These are phyloP conservation scores for Globisporangium barbulae DNA, from an alignment of 352 stramenopile genomes.

Conservation along the genomic window DNA sequence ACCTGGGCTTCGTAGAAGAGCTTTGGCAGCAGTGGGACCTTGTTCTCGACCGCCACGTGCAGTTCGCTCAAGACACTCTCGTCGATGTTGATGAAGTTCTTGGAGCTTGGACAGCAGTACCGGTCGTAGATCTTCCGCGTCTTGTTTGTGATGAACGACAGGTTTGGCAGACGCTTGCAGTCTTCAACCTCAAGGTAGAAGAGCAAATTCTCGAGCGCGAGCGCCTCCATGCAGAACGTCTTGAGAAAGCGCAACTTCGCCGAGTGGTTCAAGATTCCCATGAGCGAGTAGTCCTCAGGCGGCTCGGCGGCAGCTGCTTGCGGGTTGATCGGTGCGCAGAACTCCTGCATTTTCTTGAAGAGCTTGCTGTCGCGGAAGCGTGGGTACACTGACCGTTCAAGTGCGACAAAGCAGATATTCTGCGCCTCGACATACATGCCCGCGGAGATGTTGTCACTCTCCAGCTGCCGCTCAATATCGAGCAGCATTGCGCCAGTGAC, in stretches of 20 bases:
- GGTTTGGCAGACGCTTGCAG: constrained; percentile 77
- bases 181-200: constrained; percentile 86
- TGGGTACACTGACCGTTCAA: constrained; percentile 74
- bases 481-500: constrained; percentile 64
- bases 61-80: constrained; percentile 37
- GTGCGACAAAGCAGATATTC: constrained; percentile 54
- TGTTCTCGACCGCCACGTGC: constrained; percentile 42
- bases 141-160: constrained; percentile 78
- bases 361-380: constrained; percentile 75
- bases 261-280: constrained; percentile 61
- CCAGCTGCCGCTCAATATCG: constrained; percentile 60
- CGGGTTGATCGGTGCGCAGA: constrained; percentile 40
- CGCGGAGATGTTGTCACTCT: constrained; percentile 59
- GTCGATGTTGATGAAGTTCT: constrained; percentile 43
- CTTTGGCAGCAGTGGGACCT: constrained; percentile 47
- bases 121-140: constrained; percentile 78
- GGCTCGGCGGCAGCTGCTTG: constrained; percentile 16
- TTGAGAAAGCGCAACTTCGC: constrained; percentile 82
- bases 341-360: constrained; percentile 75
- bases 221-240: constrained; percentile 81
- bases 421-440: constrained; percentile 72
- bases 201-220: constrained; percentile 79
- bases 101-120: constrained; percentile 52
- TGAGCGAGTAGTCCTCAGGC: constrained; percentile 56
- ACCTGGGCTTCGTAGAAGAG: constrained; percentile 72